Base-by-base conservation (phyloP, 192 early-diverging fungal species). In the Phycomyces blakesleeanus region DNA sequence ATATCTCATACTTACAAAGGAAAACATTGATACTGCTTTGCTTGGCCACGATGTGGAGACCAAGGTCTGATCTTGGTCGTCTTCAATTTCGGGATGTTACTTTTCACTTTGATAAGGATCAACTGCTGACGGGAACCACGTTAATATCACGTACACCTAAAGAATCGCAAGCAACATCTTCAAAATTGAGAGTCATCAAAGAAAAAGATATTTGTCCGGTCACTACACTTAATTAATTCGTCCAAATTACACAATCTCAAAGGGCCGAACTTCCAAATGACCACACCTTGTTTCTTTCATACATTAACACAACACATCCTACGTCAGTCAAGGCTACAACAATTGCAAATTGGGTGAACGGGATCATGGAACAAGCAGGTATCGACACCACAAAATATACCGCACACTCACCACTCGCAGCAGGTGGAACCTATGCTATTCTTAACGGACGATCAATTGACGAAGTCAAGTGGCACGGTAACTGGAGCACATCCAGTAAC, bases 281-380 rank as follows among this genome's bases (percentile, higher is more conserved):
- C 14, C 41, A 59, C 0, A 44, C 22, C 11, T 15, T 59, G 1
- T 47, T 59, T 12, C 25, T 59, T 4, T 18, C 40, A 14, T 59
- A 59, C 39, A n/a, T 49, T 6, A 24, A 44, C 15, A 1, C n/a
- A 2, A 15, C 5, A 24, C 6, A 8, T 0, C 39, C 39, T 6
- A 22, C 24, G 10, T 59, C 57, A 22, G 15, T 49, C 8, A 5
- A 6, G 24, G 20, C 41, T 3, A 59, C 40, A 12, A 59, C 57
- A 21, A 22, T 59, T 6, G 39, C 57, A 3, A 59, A 44, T 20
- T 59, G 57, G 57, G 18, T 59, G 7, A 59, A 56, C 0, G 34
- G 3, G 5, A 18, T 14, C 3, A 11, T 59, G 16, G n/a, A 9
- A 3, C n/a, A 59, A 44, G 25, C 57, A 12, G 57, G 57, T 26